Evolutionary conservation across 257 asterid species (phyloP).

Genomic region (Jasminum sambac): DNA sequence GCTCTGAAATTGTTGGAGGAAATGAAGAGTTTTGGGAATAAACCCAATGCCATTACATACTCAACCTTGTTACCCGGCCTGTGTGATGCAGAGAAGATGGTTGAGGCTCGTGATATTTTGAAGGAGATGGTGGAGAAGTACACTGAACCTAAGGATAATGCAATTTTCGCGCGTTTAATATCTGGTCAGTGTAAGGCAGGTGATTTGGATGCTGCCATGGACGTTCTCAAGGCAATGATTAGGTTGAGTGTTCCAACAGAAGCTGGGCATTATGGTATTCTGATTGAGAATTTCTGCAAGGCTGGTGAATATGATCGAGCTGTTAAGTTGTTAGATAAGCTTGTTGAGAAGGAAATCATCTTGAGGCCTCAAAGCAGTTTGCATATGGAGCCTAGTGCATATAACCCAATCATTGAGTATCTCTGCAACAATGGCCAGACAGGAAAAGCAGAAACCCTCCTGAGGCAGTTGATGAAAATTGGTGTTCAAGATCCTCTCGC

Average conservation of each 20-base stretch:
- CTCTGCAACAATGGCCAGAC: conserved; percentile 81
- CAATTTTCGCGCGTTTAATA: conserved; percentile 59
- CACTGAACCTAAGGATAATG: conserved; percentile 61
- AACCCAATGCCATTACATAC: conserved; percentile 75
- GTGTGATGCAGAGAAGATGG: conserved; percentile 75
- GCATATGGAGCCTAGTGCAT: conserved; percentile 74
- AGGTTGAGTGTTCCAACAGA: conserved; percentile 78
- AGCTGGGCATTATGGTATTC: conserved; percentile 89
- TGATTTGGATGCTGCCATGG: conserved; percentile 70
- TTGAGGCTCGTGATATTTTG: conserved; percentile 60
- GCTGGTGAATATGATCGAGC: conserved; percentile 68
- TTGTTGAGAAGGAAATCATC: conserved; percentile 75
- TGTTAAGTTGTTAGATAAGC: conserved; percentile 67
- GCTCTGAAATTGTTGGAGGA: conserved; percentile 76
- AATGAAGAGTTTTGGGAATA: conserved; percentile 74
- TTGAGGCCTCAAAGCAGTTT: conserved; percentile 59
- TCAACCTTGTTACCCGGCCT: conserved; percentile 81
- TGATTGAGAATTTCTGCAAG: conserved; percentile 80
- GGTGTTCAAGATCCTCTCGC: conserved; percentile 81
- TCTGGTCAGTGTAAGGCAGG: conserved; percentile 75
- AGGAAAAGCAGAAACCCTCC: conserved; percentile 70
- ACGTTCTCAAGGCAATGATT: conserved; percentile 81
- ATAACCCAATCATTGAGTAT: conserved; percentile 69
- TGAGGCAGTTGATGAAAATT: conserved; percentile 88
- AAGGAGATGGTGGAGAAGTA: conserved; percentile 76